Evolutionary conservation across 805 yeast genomes (phyloP).

Genomic region (Hanseniaspora hatyaiensis): DNA sequence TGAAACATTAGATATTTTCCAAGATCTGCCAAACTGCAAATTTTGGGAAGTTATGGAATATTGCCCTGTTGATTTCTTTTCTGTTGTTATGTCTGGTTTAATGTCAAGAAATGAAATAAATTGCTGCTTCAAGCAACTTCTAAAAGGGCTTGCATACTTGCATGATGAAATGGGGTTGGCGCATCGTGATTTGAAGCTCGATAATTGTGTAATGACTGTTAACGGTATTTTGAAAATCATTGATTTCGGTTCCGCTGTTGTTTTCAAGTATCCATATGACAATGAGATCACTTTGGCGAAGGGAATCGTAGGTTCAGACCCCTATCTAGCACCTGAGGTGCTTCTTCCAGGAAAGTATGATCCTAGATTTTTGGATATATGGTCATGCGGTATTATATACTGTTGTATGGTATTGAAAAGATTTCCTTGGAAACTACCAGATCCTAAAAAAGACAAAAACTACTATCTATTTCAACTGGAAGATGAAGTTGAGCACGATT

Average conservation of each 20-base stretch:
- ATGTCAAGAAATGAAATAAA: slow-evolving; percentile 74
- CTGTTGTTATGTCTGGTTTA: slow-evolving; percentile 75
- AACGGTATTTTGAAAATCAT: slow-evolving; percentile 67
- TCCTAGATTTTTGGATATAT: slow-evolving; percentile 67
- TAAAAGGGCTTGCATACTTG: slow-evolving; percentile 59
- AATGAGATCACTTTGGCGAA: slow-evolving; percentile 47
- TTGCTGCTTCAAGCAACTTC: slow-evolving; percentile 66
- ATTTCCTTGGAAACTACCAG: slow-evolving; percentile 80
- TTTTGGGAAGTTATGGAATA: slow-evolving; percentile 78
- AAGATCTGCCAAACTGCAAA: slow-evolving; percentile 49
- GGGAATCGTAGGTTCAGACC: slow-evolving; percentile 78
- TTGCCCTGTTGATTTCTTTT: slow-evolving; percentile 73
- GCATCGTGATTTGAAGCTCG: slow-evolving; percentile 71
- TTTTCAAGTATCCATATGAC: slow-evolving; percentile 66
- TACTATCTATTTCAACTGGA: slow-evolving; percentile 51
- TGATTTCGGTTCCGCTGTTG: slow-evolving; percentile 78
- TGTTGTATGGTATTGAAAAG: slow-evolving; percentile 79
- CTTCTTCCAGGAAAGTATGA: slow-evolving; percentile 47
- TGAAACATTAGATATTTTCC: slow-evolving; percentile 57
- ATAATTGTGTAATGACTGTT: slow-evolving; percentile 66
- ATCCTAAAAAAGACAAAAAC: slow-evolving; percentile 51
- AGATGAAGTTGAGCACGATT: slow-evolving; percentile 71
- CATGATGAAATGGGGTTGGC: slow-evolving; percentile 64
- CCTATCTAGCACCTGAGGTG: slow-evolving; percentile 78
- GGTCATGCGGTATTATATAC: slow-evolving; percentile 76